Evolutionary conservation across 2,329 filamentous ascomycete species (phyloP).

Genomic region (Lecanoromycetidae sp.): DNA sequence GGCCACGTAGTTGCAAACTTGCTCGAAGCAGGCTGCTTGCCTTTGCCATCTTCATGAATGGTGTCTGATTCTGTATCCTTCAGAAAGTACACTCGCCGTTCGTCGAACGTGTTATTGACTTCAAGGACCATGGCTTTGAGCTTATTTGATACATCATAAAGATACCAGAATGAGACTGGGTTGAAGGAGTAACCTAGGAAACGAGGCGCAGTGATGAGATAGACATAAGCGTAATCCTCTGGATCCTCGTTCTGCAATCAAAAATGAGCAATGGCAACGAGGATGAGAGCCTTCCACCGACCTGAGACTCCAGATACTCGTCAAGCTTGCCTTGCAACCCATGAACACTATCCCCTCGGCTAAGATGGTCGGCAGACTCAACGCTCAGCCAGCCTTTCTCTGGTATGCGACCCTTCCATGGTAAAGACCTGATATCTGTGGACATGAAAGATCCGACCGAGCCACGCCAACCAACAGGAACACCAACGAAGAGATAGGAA

Average conservation of each 20-base stretch:
- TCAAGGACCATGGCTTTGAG: constrained; percentile 57
- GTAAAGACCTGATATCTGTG: constrained; percentile 16
- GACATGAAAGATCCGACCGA: constrained; percentile 46
- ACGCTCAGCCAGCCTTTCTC: constrained; percentile 44
- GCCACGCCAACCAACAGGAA: constrained; percentile 53
- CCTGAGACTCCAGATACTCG: constrained; percentile 45
- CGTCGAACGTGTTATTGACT: constrained; percentile 66
- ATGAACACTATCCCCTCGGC: constrained; percentile 39
- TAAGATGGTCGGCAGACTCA: constrained; percentile 48
- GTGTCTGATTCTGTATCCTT: constrained; percentile 20
- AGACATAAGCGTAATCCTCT: constrained; percentile 51
- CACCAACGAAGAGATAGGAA: constrained; percentile 56
- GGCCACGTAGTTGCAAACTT: constrained; percentile 43
- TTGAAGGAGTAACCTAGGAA: constrained; percentile 63
- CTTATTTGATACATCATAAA: constrained; percentile 48
- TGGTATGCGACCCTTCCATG: constrained; percentile 15
- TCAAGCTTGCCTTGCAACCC: constrained; percentile 53
- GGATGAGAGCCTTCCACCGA: constrained; percentile 25
- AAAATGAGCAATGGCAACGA: background rate
- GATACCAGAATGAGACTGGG: constrained; percentile 67
- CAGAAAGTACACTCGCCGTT: constrained; percentile 55
- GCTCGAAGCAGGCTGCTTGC: background rate
- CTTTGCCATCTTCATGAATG: background rate
- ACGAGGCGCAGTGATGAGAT: constrained; percentile 57
- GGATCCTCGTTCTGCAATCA: constrained; percentile 49